Evolutionary conservation across 148 eudicot species (phyloP).

Genomic region (Persicaria tinctoria): DNA sequence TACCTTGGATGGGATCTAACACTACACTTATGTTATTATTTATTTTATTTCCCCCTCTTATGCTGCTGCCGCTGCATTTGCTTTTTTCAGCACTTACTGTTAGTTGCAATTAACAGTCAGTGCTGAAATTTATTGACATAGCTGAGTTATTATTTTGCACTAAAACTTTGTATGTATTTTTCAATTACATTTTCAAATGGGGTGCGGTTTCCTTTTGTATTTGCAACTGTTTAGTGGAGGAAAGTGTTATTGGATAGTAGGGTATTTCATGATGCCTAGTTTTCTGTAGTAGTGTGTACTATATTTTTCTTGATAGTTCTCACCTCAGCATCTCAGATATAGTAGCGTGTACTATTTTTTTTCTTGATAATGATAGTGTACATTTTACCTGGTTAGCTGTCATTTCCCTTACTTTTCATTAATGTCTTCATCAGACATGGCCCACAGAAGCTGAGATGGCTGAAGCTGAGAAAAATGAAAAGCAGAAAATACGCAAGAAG

Average conservation of each 20-base stretch:
- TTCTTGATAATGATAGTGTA: neutral
- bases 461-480: constrained; percentile 64
- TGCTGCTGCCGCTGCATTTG: neutral
- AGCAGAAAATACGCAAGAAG: constrained; percentile 54
- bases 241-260: neutral
- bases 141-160: too few relatives aligned
- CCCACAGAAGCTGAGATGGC: constrained; percentile 98
- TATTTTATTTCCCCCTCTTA: neutral
- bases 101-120: neutral
- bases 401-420: constrained; percentile 10
- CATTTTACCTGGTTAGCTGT: neutral
- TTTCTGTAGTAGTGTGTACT: neutral
- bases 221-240: neutral
- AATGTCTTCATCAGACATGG: constrained; percentile 62
- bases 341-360: neutral
- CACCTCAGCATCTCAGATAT: neutral
- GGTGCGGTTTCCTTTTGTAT: neutral
- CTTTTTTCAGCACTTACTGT: neutral
- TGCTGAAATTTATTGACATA: too few relatives aligned
- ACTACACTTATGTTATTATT: neutral
- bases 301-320: neutral
- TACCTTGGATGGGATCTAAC: constrained; percentile 17
- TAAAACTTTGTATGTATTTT: too few relatives aligned
- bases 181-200: too few relatives aligned
- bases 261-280: neutral